phyloP scores from a whole-genome alignment of 306 rosid species.

The Gynostemma pentaphyllum region DNA sequence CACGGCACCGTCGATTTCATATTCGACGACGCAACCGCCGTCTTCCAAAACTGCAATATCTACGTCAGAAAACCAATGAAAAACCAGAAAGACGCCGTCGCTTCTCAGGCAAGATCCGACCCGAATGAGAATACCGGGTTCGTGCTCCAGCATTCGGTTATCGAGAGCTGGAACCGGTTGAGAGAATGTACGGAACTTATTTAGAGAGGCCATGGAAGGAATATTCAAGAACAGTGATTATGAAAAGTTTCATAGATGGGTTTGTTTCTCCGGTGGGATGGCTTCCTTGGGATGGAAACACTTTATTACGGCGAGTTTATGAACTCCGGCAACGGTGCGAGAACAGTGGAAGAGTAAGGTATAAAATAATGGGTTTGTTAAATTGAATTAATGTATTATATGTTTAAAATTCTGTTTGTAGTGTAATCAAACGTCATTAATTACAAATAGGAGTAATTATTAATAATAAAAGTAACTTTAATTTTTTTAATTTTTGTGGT shows the following conservation, averaged over 20 bases:
- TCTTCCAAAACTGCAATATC: constrained; percentile 64
- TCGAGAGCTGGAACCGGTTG: constrained; percentile 30
- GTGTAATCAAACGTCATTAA: no score
- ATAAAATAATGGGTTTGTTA: not conserved
- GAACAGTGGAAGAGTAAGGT: constrained; percentile 11
- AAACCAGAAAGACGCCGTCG: constrained; percentile 41
- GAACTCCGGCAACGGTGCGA: constrained; percentile 55
- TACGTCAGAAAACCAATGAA: constrained; percentile 34
- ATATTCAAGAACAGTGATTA: constrained; percentile 60
- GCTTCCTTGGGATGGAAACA: constrained; percentile 60
- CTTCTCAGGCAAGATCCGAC: constrained; percentile 58
- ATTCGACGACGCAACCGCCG: constrained; percentile 38
- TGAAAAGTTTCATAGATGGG: constrained; percentile 39
- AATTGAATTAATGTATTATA: no score
- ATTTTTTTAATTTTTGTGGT: no score
- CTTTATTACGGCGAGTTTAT: constrained; percentile 55
- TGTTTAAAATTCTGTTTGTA: no score
- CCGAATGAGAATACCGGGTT: constrained; percentile 71
- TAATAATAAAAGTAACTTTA: no score
- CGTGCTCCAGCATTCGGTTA: constrained; percentile 31
- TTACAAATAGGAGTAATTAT: no score
- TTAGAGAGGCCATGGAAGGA: constrained; percentile 71
- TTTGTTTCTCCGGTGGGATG: constrained; percentile 47
- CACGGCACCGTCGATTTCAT: constrained; percentile 78
- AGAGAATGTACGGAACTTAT: constrained; percentile 24